These are phyloP conservation scores for Zasmidium citrigriseum DNA, from an alignment of 2,329 filamentous ascomycete species.

Conservation along the genomic window DNA sequence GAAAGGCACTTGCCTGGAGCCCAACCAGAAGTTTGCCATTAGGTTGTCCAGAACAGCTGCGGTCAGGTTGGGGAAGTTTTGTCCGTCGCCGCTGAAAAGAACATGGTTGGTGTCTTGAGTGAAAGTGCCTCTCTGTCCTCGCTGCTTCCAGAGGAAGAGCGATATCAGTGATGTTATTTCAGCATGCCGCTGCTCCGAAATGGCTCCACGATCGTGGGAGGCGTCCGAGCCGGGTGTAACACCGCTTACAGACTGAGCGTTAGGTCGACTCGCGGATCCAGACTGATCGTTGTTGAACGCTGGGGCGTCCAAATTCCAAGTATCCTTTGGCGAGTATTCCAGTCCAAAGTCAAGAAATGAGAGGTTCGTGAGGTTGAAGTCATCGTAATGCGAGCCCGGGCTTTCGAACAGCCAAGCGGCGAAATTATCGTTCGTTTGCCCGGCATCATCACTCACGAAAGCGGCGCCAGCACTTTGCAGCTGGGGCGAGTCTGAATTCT, in stretches of 20 bases:
- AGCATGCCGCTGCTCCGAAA: slow-evolving; percentile 10
- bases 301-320: slow-evolving; percentile 19
- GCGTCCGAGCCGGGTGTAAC: neutral
- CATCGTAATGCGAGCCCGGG: slow-evolving; percentile 26
- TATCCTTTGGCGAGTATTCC: slow-evolving; percentile 24
- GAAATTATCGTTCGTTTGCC: slow-evolving; percentile 27
- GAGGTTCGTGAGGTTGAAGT: slow-evolving; percentile 26
- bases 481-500: neutral
- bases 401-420: slow-evolving; percentile 32
- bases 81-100: neutral
- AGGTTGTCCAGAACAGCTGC: slow-evolving; percentile 91
- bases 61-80: slow-evolving; percentile 60
- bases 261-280: neutral
- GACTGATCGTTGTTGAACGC: neutral
- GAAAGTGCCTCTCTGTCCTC: slow-evolving; percentile 1
- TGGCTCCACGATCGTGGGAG: neutral
- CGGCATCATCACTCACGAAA: neutral
- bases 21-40: slow-evolving; percentile 86
- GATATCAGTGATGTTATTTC: slow-evolving; percentile 9
- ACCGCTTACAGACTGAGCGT: neutral
- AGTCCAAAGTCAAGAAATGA: slow-evolving; percentile 30
- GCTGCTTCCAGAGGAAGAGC: slow-evolving; percentile 14
- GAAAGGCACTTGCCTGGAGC: slow-evolving; percentile 88
- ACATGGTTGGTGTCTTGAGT: neutral
- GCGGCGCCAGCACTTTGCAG: neutral